phyloP scores from a whole-genome alignment of 352 stramenopile genomes.

The Bremia lactucae region DNA sequence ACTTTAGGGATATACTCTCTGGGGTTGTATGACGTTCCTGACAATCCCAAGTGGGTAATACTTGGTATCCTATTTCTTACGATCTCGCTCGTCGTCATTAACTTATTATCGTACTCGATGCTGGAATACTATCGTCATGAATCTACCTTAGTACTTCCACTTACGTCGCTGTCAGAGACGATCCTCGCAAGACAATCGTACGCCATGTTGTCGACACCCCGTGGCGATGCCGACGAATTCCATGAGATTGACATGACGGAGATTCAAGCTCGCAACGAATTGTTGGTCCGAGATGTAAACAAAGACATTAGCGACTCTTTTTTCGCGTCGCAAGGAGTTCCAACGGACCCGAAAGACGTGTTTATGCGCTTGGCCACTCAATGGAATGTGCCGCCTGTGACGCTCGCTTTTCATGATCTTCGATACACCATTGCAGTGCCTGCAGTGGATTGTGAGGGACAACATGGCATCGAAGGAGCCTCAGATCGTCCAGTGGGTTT shows the following conservation, averaged over 20 bases:
- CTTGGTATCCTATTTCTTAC: conserved; percentile 23
- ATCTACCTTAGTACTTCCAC: neutral
- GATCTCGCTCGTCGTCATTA: conserved; percentile 16
- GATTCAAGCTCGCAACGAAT: conserved; percentile 7
- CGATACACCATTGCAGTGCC: conserved; percentile 23
- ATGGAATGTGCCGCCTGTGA: conserved; percentile 25
- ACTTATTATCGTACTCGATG: conserved; percentile 27
- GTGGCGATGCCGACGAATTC: conserved; percentile 15
- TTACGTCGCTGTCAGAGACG: conserved; percentile 6
- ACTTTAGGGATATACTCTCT: conserved; percentile 33
- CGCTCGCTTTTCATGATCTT: conserved; percentile 37
- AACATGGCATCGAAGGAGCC: conserved; percentile 12
- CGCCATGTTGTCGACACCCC: conserved; percentile 24
- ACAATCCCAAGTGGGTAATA: conserved; percentile 27
- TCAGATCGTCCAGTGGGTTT: conserved; percentile 16
- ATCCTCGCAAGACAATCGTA: conserved; percentile 18
- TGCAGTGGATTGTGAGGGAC: conserved; percentile 3
- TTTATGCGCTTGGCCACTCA: conserved; percentile 14
- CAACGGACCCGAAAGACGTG: conserved; percentile 11
- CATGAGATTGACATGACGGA: conserved; percentile 18
- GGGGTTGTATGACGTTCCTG: conserved; percentile 26
- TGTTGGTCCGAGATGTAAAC: conserved; percentile 4
- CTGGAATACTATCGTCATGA: conserved; percentile 30
- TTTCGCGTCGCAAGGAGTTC: conserved; percentile 13
- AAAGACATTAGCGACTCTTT: conserved; percentile 9